Percentiles rank a stretch among this genome's conserved stretches.
phyloP scores from a whole-genome alignment of 2,329 filamentous ascomycete genomes.

The Xylariaceae sp. region DNA sequence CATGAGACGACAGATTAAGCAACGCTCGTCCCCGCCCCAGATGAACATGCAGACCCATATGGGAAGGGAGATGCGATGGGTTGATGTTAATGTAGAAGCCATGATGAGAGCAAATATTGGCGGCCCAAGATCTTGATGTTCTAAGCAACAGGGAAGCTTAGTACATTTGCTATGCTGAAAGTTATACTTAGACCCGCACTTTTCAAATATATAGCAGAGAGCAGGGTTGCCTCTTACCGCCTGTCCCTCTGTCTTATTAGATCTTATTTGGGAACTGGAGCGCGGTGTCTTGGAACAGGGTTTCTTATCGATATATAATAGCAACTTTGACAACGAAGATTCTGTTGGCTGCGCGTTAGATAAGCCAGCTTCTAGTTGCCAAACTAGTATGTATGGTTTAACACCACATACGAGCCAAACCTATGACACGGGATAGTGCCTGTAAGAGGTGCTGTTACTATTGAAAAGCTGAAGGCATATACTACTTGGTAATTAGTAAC shows the following conservation, averaged over 20 bases:
- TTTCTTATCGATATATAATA: conserved; percentile 17
- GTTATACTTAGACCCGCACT: too few relatives aligned
- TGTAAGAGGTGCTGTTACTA: too few relatives aligned
- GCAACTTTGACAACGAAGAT: neutral
- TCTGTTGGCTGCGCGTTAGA: neutral
- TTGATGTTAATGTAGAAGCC: conserved; percentile 51
- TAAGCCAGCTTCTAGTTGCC: too few relatives aligned
- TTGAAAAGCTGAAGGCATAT: too few relatives aligned
- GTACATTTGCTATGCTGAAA: too few relatives aligned
- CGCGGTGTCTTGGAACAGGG: conserved; percentile 14
- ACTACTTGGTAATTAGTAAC: too few relatives aligned
- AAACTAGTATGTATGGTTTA: too few relatives aligned
- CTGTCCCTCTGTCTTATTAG: neutral
- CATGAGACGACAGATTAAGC: conserved; percentile 46
- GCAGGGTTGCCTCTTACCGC: too few relatives aligned
- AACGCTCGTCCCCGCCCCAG: conserved; percentile 42
- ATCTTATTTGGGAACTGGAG: conserved; percentile 7
- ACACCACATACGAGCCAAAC: too few relatives aligned
- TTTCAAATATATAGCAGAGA: conserved; percentile 1
- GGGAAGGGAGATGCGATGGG: conserved; percentile 50
- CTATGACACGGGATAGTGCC: too few relatives aligned
- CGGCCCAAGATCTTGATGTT: conserved; percentile 20
- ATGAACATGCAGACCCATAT: conserved; percentile 37
- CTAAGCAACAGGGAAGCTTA: neutral
- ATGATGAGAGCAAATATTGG: conserved; percentile 46